phyloP scores from a whole-genome alignment of 768 basidiomycete species.

The Mrakia frigida region DNA sequence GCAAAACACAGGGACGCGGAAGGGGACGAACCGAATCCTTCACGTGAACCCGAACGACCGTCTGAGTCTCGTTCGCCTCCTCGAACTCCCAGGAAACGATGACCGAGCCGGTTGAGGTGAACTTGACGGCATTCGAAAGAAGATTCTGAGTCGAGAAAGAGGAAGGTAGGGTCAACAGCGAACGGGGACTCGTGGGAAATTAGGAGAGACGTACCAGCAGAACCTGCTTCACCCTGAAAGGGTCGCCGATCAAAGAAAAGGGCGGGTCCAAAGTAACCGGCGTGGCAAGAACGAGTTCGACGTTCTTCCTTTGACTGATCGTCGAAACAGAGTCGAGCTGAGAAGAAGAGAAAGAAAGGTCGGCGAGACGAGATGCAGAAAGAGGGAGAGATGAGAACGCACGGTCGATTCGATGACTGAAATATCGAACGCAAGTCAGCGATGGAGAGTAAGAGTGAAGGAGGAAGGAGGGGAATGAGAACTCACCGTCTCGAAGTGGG shows the following conservation, averaged over 20 bases:
- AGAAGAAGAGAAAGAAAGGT: neutral
- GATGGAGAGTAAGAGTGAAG: neutral
- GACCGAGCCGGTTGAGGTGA: constrained; percentile 8
- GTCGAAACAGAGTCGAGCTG: constrained; percentile 21
- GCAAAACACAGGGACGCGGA: no score
- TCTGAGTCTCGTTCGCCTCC: neutral
- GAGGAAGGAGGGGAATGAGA: neutral
- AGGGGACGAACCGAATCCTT: constrained; percentile 19
- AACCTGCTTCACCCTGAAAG: constrained; percentile 23
- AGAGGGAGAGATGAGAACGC: no score
- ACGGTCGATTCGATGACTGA: no score
- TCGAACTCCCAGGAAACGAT: neutral
- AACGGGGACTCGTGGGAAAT: neutral
- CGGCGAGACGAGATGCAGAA: no score
- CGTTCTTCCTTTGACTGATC: constrained; percentile 3
- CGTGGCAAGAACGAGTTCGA: constrained; percentile 23
- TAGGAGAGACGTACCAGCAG: neutral
- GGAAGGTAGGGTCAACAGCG: neutral
- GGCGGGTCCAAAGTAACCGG: neutral
- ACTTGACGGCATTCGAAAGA: constrained; percentile 17
- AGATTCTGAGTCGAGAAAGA: neutral
- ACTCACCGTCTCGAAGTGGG: constrained; percentile 14
- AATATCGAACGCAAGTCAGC: no score
- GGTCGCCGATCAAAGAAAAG: neutral
- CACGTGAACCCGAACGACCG: constrained; percentile 13